Conservation (phyloP, 768 basidiomycete genomes). For the Boletus reticulatus region DNA sequence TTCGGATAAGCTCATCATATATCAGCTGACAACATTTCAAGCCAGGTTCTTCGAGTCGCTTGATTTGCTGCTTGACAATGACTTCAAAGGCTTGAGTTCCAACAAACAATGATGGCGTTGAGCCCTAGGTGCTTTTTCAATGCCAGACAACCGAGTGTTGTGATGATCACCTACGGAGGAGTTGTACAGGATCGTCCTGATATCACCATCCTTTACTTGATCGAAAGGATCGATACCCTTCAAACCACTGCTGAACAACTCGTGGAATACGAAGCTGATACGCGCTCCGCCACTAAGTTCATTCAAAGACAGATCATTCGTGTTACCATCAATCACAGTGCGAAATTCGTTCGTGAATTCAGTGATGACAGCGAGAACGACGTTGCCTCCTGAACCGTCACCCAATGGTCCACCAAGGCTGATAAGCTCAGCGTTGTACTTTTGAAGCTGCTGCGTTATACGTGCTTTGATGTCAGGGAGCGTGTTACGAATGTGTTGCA, state of each 20-base stretch:
- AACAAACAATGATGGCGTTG: conserved; percentile 94
- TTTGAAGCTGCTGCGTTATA: conserved; percentile 87
- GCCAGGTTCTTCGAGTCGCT: conserved; percentile 90
- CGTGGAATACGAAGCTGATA: conserved; percentile 99
- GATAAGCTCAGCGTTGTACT: conserved; percentile 80
- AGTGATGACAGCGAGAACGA: conserved; percentile 96
- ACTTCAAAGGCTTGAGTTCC: conserved; percentile 97
- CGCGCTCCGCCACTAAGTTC: conserved; percentile 98
- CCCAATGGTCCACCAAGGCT: conserved; percentile 85
- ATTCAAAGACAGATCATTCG: conserved; percentile 91
- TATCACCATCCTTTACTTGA: conserved; percentile 98
- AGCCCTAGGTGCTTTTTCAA: conserved; percentile 55
- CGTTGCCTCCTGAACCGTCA: conserved; percentile 82
- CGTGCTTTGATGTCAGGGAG: conserved; percentile 98
- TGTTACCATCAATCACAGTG: conserved; percentile 95
- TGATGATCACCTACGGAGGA: conserved; percentile 73
- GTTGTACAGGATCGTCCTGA: conserved; percentile 94
- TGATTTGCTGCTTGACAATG: conserved; percentile 99
- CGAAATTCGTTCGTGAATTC: conserved; percentile 98
- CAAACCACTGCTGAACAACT: conserved; percentile 95
- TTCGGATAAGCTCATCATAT: conserved; percentile 96
- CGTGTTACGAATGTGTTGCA: conserved; percentile 97
- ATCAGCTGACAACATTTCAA: conserved; percentile 94
- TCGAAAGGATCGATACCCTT: conserved; percentile 98
- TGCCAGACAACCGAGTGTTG: background rate